Base-by-base conservation (phyloP, 2,329 filamentous ascomycete species). In the Cladophialophora yegresii region DNA sequence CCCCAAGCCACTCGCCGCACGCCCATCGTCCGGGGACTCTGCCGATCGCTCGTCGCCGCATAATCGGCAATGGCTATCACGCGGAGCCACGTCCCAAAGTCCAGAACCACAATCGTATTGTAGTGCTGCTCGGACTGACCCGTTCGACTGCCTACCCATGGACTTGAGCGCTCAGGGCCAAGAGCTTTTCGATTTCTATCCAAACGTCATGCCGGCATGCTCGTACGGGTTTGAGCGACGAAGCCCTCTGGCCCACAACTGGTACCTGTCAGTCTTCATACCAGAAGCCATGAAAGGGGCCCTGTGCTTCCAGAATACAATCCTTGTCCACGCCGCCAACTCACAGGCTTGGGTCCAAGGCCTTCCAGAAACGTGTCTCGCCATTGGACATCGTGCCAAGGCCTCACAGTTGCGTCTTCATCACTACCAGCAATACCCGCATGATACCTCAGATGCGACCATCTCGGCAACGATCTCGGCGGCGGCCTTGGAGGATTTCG, bases 251-350 rank as follows among this genome's bases (percentile, higher is more conserved):
- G 75, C 76, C 8, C 75, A 78, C 56, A 76, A 78, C 43, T 77
- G 75, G 76, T 77, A 78, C 58, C 74, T 71, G 1, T 64, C 71
- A 1, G 75, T 77, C 8, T 78, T 78, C 67, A 75, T 77, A 3
- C 75, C 77, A 3, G 75, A 76, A 61, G 76, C 71, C n/a, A 77
- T 77, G 75, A 77, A 78, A 69, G 76, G 76, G 2, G 67, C 72
- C 10, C 71, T 77, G 30, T 69, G 72, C 20, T 78, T 78, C 61
- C 74, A 77, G 56, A 77, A 77, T 54, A 77, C 74, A 3, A 74
- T 77, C 28, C 71, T 77, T 1, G 74, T 77, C 2, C 76, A 78
- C 66, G 73, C 76, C 13, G 74, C 77, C 32, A 78, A 76, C 62
- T 75, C 75, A 0, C 73, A 74, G 71, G 73, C 73, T 1, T 77